phyloP scores from a whole-genome alignment of 805 yeast species.

The Candida boleticola region DNA sequence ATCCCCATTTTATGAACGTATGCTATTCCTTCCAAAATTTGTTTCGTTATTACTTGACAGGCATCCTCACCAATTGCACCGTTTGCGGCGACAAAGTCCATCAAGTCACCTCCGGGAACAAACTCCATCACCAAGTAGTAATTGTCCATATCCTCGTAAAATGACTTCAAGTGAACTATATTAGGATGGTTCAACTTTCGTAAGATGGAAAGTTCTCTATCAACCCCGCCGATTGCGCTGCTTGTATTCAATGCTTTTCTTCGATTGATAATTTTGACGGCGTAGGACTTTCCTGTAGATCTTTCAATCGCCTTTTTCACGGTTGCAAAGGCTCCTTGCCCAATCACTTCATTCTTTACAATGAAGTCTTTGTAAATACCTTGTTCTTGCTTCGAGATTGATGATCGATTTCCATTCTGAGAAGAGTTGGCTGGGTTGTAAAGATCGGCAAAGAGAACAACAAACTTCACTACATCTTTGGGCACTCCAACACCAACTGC shows the following conservation, averaged over 20 bases:
- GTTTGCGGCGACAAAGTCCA: conserved; percentile 94
- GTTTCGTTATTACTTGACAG: conserved; percentile 80
- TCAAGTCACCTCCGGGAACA: conserved; percentile 94
- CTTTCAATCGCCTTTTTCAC: conserved; percentile 90
- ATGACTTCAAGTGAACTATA: conserved; percentile 78
- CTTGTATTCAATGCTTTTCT: conserved; percentile 71
- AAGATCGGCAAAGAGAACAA: conserved; percentile 47
- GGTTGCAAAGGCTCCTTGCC: conserved; percentile 98
- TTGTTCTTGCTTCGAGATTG: conserved; percentile 33
- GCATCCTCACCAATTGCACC: conserved; percentile 92
- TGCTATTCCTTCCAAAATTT: conserved; percentile 76
- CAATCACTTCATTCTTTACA: conserved; percentile 80
- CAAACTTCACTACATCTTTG: conserved; percentile 57
- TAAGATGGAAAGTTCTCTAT: conserved; percentile 80
- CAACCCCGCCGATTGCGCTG: conserved; percentile 71
- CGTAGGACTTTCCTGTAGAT: conserved; percentile 78
- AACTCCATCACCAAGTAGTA: conserved; percentile 93
- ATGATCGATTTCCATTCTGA: conserved; percentile 12
- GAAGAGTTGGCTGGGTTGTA: conserved; percentile 33
- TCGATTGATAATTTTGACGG: conserved; percentile 86
- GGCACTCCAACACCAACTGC: conserved; percentile 85
- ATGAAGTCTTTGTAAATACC: conserved; percentile 73
- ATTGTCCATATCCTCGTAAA: conserved; percentile 76
- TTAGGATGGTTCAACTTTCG: conserved; percentile 78
- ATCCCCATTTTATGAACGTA: conserved; percentile 90